Conservation (phyloP, 331 rosid genomes). For the Malus hybrid region DNA sequence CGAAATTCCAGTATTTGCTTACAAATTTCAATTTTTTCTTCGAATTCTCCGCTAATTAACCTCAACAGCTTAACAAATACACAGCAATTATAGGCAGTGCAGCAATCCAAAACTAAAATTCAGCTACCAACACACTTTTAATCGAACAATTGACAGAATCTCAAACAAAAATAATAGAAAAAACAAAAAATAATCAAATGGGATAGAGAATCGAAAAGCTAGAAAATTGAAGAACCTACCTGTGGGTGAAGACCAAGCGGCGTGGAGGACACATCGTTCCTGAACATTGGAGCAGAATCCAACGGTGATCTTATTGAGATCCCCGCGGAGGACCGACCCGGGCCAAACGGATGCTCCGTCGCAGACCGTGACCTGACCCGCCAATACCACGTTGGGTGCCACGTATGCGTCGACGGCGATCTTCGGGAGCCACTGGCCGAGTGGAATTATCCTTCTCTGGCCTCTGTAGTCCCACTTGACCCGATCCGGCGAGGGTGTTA, state of each 20-base stretch:
- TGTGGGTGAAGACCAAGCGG: conserved; percentile 97
- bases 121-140: background rate
- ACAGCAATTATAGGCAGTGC: background rate
- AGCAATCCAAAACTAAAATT: background rate
- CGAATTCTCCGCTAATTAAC: background rate
- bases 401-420: conserved; percentile 96
- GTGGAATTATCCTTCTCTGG: conserved; percentile 79
- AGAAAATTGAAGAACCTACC: conserved; percentile 32
- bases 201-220: background rate
- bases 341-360: conserved; percentile 98
- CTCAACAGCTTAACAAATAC: background rate
- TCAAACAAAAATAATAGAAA: no score
- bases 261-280: conserved; percentile 90
- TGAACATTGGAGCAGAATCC: conserved; percentile 93
- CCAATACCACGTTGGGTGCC: conserved; percentile 93
- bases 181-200: no score
- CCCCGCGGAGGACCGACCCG: conserved; percentile 90
- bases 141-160: background rate
- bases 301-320: conserved; percentile 85
- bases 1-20: background rate
- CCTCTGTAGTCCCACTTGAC: conserved; percentile 99
- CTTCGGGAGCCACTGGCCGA: conserved; percentile 94
- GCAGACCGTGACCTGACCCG: conserved; percentile 86
- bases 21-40: background rate
- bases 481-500: conserved; percentile 68